phyloP scores from a whole-genome alignment of 1,139 yeast genomes.

The Sugiyamaella neomexicana region DNA sequence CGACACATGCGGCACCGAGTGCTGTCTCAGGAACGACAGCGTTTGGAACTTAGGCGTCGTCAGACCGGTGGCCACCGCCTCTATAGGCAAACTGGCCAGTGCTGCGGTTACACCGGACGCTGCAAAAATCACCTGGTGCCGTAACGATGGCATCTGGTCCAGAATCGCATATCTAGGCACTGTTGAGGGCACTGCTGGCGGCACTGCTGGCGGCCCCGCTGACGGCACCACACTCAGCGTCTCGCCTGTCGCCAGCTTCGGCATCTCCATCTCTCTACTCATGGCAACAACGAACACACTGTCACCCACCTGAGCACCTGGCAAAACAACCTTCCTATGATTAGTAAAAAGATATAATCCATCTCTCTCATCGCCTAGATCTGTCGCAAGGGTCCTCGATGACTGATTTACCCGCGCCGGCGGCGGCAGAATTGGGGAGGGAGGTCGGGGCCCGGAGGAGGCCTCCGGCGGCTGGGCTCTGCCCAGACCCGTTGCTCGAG shows the following conservation, averaged over 20 bases:
- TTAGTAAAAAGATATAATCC: too few species aligned
- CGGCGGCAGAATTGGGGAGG: too few species aligned
- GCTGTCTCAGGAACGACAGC: conserved; percentile 6
- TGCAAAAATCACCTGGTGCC: conserved; percentile 15
- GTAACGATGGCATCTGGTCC: conserved; percentile 6
- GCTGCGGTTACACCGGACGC: conserved; percentile 14
- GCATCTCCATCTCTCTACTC: conserved; percentile 9
- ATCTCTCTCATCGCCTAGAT: too few species aligned
- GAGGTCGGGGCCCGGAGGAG: too few species aligned
- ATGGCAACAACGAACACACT: neutral
- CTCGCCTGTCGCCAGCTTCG: conserved; percentile 1
- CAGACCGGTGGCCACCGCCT: conserved; percentile 1
- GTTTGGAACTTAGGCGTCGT: conserved; percentile 8
- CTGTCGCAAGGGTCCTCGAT: too few species aligned
- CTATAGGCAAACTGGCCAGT: conserved; percentile 15
- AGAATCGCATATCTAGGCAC: conserved; percentile 2
- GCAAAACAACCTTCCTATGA: too few species aligned
- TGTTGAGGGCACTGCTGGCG: neutral
- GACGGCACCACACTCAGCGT: neutral
- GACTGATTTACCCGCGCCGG: too few species aligned
- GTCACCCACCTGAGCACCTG: too few species aligned
- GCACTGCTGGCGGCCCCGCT: neutral
- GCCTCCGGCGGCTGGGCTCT: too few species aligned
- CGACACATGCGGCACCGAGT: conserved; percentile 9
- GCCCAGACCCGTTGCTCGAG: too few species aligned